Conservation (phyloP, 2,329 filamentous ascomycete genomes). For the Aspergillus novofumigatus region DNA sequence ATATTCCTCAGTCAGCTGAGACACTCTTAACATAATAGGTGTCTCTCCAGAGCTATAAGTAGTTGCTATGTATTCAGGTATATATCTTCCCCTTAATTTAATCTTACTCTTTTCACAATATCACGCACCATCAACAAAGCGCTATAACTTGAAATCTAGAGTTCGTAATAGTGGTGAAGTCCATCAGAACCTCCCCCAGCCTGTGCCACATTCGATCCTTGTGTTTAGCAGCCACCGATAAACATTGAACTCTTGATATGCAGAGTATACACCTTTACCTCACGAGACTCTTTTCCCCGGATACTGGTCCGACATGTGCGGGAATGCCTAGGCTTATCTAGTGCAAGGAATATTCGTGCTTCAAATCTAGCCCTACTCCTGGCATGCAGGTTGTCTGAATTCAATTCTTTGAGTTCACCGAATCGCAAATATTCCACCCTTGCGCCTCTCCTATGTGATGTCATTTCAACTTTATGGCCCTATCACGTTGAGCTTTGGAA, state of each 20-base stretch:
- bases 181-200: not conserved
- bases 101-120: not conserved
- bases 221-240: not conserved
- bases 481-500: not conserved
- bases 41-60: not conserved
- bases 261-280: not conserved
- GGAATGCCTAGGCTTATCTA: not conserved
- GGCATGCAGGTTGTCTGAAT: not conserved
- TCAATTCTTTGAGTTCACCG: not conserved
- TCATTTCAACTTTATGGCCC: not conserved
- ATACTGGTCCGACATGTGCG: not conserved
- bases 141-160: too few species aligned
- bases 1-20: not conserved
- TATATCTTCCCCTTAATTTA: not conserved
- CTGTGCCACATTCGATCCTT: not conserved
- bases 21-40: not conserved
- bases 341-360: not conserved
- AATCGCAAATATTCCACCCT: constrained; percentile 1
- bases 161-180: too few species aligned
- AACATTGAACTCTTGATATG: not conserved
- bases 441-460: not conserved
- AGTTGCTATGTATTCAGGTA: too few species aligned
- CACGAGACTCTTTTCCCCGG: not conserved
- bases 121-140: too few species aligned
- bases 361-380: not conserved